Percentiles rank a stretch among this genome's conserved stretches.
These are phyloP conservation scores for Cladosporium sp. DNA, from an alignment of 2,329 filamentous ascomycete species.

Conservation along the genomic window DNA sequence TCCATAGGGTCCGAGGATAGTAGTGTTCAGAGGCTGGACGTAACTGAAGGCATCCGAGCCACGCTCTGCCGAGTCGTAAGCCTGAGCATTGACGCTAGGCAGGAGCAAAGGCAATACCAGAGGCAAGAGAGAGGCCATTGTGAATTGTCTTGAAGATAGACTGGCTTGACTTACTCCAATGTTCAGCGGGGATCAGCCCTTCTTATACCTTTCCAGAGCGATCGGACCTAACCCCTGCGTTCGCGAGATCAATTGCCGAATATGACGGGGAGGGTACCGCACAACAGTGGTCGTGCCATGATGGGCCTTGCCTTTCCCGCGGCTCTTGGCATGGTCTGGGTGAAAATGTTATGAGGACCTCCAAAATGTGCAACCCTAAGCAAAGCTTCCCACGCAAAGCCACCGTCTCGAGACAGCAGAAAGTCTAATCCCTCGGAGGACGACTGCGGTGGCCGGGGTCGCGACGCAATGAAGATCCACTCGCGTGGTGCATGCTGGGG, in stretches of 20 bases:
- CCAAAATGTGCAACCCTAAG: neutral
- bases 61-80: conserved; percentile 2
- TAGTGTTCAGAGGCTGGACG: conserved; percentile 10
- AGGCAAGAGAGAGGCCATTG: conserved; percentile 12
- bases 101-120: conserved; percentile 8
- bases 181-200: neutral
- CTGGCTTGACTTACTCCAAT: neutral
- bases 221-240: neutral
- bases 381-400: neutral
- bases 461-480: neutral
- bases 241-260: conserved; percentile 8
- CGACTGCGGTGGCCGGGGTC: neutral
- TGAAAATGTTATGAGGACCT: conserved; percentile 3
- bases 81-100: conserved; percentile 6
- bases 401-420: no score
- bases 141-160: conserved; percentile 3
- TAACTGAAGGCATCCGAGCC: conserved; percentile 4
- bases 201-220: neutral
- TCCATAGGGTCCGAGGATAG: conserved; percentile 6
- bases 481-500: conserved; percentile 6
- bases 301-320: neutral
- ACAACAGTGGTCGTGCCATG: conserved; percentile 1
- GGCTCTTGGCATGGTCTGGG: conserved; percentile 1
- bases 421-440: neutral
- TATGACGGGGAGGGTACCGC: neutral